A percentile compares a stretch with the other conserved stretches of the same genome.
These are phyloP conservation scores for Claviceps lovelessii DNA, from an alignment of 2,329 filamentous ascomycete species.

Conservation along the genomic window DNA sequence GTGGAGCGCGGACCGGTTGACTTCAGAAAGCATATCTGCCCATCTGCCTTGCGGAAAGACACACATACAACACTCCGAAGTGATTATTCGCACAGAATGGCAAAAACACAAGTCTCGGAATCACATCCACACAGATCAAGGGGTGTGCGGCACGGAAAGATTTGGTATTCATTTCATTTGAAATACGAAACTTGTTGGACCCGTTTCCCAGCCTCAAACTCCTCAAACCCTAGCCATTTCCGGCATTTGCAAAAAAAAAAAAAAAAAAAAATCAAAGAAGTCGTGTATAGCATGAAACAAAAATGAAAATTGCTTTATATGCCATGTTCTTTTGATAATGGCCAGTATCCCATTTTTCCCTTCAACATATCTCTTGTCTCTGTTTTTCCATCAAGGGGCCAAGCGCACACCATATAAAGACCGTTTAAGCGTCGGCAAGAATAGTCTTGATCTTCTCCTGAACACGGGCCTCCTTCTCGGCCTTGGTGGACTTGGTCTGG, in stretches of 20 bases:
- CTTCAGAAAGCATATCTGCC: too few relatives aligned
- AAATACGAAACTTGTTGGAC: slow-evolving; percentile 19
- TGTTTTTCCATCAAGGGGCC: not conserved
- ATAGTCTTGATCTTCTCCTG: slow-evolving; percentile 85
- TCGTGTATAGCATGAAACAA: not conserved
- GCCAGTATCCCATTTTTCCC: not conserved
- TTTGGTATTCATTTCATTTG: slow-evolving; percentile 25
- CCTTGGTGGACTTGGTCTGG: slow-evolving; percentile 63
- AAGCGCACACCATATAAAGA: slow-evolving; percentile 3
- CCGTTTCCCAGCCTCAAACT: slow-evolving; percentile 26
- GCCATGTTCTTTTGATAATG: not conserved
- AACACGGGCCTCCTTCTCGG: slow-evolving; percentile 68
- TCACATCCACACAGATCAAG: not conserved
- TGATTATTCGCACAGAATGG: too few relatives aligned
- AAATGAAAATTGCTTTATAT: not conserved
- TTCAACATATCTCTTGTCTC: not conserved
- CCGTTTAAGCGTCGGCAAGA: slow-evolving; percentile 33
- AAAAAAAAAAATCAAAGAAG: not conserved
- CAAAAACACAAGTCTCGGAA: not conserved
- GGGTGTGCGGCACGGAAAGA: slow-evolving; percentile 5
- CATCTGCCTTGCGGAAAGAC: too few relatives aligned
- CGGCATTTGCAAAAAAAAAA: not conserved
- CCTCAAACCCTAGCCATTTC: slow-evolving; percentile 22
- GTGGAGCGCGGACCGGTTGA: too few relatives aligned
- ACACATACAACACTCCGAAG: too few relatives aligned